Evolutionary conservation across 371 early-diverging fungal species (phyloP), one percentile per base, ranked within the genome.

Genomic region (Apophysomyces elegans): DNA sequence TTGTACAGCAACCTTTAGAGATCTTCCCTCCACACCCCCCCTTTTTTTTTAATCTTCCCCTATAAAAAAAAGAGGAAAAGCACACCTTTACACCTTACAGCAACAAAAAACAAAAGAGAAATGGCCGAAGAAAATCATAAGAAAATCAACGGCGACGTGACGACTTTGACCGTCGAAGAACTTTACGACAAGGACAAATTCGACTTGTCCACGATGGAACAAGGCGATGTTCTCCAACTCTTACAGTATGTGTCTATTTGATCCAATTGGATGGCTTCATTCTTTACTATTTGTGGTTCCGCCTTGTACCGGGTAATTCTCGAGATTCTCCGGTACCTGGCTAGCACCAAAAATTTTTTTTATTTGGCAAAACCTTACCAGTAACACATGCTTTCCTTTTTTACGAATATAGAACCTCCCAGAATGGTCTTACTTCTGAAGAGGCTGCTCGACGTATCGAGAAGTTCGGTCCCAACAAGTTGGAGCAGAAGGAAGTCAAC

Each of bases 171-270:
- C 37, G 86, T 86, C 56, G 83, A 88, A 66, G 90, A 90, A 72
- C 80, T 90, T 59, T 90, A 90, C 76, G 85, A 90, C 83, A 90
- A 90, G 83, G 90, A 90, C 56, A 90, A 88, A 74, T 88, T 84
- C 67, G 90, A 90, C 68, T 76, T 90, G 65, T 88, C 88, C 39
- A 90, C 90, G 58, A 89, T 90, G 90, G 89, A 89, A 56, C 74
- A 69, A 7, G 79, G 76, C 56, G 83, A 88, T 69, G 86, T 88
- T 32, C 84, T 87, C 75, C 74, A 77, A 67, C 78, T 90, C 37
- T 80, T 90, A 59, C 87, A 89, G 81, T 80, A 80, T 64, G 78
- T 74, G 45, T 37, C 47, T 32, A 18, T 56, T 12, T 26, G 35
- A 58, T 21, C 37, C 47, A 21, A 45, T 38, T 26, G 32, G 32